These are phyloP conservation scores for Mytilinidion resinicola DNA, from an alignment of 495 filamentous ascomycete genomes.

Conservation along the genomic window DNA sequence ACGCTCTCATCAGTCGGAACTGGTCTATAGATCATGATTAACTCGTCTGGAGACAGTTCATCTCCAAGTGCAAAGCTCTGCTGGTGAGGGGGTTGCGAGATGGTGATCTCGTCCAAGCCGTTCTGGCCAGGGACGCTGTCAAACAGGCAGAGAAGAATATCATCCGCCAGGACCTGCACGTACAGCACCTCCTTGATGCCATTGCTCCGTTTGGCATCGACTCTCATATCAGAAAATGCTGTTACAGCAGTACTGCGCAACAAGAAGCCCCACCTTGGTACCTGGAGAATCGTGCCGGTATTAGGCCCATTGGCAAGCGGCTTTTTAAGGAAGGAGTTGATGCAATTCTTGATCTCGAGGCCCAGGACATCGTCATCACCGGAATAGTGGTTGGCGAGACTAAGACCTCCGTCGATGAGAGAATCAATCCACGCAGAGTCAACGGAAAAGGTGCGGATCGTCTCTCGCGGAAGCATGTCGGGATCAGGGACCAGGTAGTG, in stretches of 20 bases:
- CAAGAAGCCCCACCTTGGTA: slow-evolving; percentile 11
- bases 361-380: slow-evolving; percentile 5
- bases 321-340: slow-evolving; percentile 2
- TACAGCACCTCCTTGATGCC: slow-evolving; percentile 2
- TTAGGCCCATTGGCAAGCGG: neutral
- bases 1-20: no score
- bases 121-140: slow-evolving; percentile 31
- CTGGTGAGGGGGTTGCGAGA: slow-evolving; percentile 14
- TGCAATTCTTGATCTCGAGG: neutral
- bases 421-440: slow-evolving; percentile 42
- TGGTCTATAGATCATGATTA: no score
- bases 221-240: no score
- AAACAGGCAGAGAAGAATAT: slow-evolving; percentile 1
- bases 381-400: slow-evolving; percentile 39
- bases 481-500: slow-evolving; percentile 26
- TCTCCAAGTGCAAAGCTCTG: slow-evolving; percentile 8
- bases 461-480: slow-evolving; percentile 30
- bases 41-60: no score
- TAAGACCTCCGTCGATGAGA: slow-evolving; percentile 45
- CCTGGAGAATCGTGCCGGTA: neutral
- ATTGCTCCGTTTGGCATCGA: no score
- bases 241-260: neutral
- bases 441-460: slow-evolving; percentile 44
- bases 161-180: slow-evolving; percentile 1
- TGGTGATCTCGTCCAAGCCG: neutral